phyloP scores from a whole-genome alignment of 768 basidiomycete species.

The Lentinula lateritia region DNA sequence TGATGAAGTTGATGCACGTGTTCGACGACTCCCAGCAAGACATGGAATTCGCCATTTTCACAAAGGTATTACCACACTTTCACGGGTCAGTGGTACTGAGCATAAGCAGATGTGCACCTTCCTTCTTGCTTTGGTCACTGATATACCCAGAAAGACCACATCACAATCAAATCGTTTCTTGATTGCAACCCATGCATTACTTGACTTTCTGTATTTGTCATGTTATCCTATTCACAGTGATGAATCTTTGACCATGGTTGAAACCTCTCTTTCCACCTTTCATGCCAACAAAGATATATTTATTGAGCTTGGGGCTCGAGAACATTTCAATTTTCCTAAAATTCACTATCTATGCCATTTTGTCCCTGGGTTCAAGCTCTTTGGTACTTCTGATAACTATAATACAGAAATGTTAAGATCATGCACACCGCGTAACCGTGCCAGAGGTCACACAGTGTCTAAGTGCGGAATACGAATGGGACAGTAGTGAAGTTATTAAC shows the following conservation, averaged over 20 bases:
- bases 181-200: conserved; percentile 17
- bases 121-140: conserved; percentile 17
- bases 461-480: too few species aligned
- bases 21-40: conserved; percentile 20
- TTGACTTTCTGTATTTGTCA: conserved; percentile 9
- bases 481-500: too few species aligned
- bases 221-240: too few species aligned
- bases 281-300: conserved; percentile 28
- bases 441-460: too few species aligned
- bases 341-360: conserved; percentile 17
- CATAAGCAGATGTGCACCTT: conserved; percentile 19
- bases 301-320: conserved; percentile 18
- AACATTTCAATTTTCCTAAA: conserved; percentile 23
- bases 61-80: conserved; percentile 22
- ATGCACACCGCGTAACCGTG: too few species aligned
- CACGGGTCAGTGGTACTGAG: conserved; percentile 19
- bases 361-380: conserved; percentile 10
- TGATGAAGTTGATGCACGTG: conserved; percentile 22
- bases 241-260: conserved; percentile 16
- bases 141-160: conserved; percentile 6
- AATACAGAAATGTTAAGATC: too few species aligned
- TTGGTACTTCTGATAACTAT: conserved; percentile 16
- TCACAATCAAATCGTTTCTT: conserved; percentile 6
- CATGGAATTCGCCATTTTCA: conserved; percentile 21
- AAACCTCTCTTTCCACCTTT: conserved; percentile 18